A percentile compares a stretch with the other conserved stretches of the same genome.
These are phyloP conservation scores for Agarophyton chilense DNA, from an alignment of 23 red algal genomes.

Conservation along the genomic window DNA sequence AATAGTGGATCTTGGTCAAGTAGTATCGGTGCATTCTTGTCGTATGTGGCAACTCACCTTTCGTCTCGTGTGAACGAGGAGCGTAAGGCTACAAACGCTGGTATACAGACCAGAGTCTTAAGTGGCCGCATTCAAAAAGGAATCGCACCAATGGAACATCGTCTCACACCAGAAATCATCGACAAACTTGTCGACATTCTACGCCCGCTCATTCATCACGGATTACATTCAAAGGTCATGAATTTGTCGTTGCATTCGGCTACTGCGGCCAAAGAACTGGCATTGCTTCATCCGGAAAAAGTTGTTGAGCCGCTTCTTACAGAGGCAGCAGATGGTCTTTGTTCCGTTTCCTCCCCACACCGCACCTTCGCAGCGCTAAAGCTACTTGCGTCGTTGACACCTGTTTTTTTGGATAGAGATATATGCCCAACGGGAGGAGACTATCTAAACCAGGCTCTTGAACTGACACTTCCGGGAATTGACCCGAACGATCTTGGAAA, in stretches of 20 bases:
- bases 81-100: slow-evolving; percentile 68
- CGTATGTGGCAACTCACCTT: slow-evolving; percentile 41
- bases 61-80: slow-evolving; percentile 61
- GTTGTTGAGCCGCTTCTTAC: slow-evolving; percentile 59
- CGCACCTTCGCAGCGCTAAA: slow-evolving; percentile 81
- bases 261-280: slow-evolving; percentile 61
- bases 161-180: slow-evolving; percentile 60
- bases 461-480: slow-evolving; percentile 78
- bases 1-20: slow-evolving; percentile 78
- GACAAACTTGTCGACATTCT: slow-evolving; percentile 61
- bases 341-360: slow-evolving; percentile 78
- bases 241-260: slow-evolving; percentile 67
- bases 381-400: slow-evolving; percentile 65
- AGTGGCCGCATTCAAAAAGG: slow-evolving; percentile 24
- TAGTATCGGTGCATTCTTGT: slow-evolving; percentile 70
- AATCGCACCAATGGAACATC: slow-evolving; percentile 75
- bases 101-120: slow-evolving; percentile 51
- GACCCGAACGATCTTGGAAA: slow-evolving; percentile 91
- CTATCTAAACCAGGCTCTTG: slow-evolving; percentile 58
- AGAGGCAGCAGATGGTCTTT: slow-evolving; percentile 65
- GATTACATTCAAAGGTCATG: slow-evolving; percentile 62
- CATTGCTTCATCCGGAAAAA: slow-evolving; percentile 53
- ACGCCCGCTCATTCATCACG: slow-evolving; percentile 73
- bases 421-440: slow-evolving; percentile 59
- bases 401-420: slow-evolving; percentile 81